A percentile compares a stretch with the other conserved stretches of the same genome.
These are phyloP conservation scores for Pisolithus marmoratus DNA, from an alignment of 768 basidiomycete species.

Conservation along the genomic window DNA sequence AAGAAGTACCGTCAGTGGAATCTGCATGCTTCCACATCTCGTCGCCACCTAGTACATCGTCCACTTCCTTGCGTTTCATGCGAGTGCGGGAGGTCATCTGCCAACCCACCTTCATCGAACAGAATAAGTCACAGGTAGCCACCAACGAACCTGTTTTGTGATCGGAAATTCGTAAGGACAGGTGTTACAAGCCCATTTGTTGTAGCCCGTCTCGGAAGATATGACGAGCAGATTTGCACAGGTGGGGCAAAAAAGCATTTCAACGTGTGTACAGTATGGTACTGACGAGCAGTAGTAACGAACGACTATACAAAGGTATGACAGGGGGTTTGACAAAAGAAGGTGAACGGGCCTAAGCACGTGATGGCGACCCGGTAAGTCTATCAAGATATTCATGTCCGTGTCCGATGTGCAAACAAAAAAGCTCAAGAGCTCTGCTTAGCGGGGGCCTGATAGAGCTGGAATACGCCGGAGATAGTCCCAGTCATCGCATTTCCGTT, in stretches of 20 bases:
- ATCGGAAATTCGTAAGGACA: conserved; percentile 86
- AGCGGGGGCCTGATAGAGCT: conserved; percentile 2
- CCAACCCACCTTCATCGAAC: neutral
- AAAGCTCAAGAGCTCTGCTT: neutral
- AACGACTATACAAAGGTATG: too few relatives aligned
- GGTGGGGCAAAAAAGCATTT: conserved; percentile 94
- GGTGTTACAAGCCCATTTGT: conserved; percentile 91
- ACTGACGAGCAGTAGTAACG: too few relatives aligned
- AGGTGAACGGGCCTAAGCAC: too few relatives aligned
- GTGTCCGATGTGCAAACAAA: too few relatives aligned
- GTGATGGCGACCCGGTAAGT: too few relatives aligned
- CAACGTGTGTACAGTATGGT: neutral
- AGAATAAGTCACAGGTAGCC: neutral
- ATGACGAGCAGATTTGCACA: conserved; percentile 86
- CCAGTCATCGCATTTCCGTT: neutral
- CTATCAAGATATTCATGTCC: too few relatives aligned
- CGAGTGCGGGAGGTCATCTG: conserved; percentile 90
- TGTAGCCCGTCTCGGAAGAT: conserved; percentile 69
- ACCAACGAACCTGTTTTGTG: conserved; percentile 17
- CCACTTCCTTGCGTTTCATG: conserved; percentile 84
- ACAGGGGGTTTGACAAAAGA: too few relatives aligned
- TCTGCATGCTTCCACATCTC: conserved; percentile 95
- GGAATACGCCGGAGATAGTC: conserved; percentile 1
- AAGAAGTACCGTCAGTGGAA: conserved; percentile 59
- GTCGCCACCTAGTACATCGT: conserved; percentile 93